Evolutionary conservation across 2,329 filamentous ascomycete genomes (phyloP), one percentile per base, ranked within the genome.

Genomic region (Mariannaea elegans): DNA sequence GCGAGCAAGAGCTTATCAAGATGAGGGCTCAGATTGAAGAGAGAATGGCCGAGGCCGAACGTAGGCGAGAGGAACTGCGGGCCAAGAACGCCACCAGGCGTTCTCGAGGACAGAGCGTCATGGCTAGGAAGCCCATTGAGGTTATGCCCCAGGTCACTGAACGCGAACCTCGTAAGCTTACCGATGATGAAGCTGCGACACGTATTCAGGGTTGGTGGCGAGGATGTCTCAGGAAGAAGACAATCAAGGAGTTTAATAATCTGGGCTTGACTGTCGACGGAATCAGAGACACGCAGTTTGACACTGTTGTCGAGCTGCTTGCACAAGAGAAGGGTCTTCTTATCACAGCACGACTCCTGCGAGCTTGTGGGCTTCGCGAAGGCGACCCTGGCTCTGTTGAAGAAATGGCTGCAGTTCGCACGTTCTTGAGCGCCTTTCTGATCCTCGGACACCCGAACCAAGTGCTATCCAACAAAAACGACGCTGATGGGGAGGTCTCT

Each of bases 391-490:
- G 86, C 14, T 88, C 87, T 1, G 84, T 90, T 56, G 83, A 85
- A 42, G 87, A 91, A 65, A 90, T 90, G 81, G 87, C 89, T 32
- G 85, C 87, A 14, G 86, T 91, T 38, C 83, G 91, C 67, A 93
- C 89, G 1, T 94, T 94, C 69, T 77, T 95, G 55, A 93, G 90
- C 71, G 90, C 92, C 5, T 94, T 90, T 72, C 81, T 95, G 53
- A 93, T 94, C 61, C 79, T 93, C 23, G 91, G 90, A 1, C 92
- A 94, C 73, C 91, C 92, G 1, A 87, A 88, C 1, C 88, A 92
- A 66, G 91, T 94, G 1, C 84, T 95, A 31, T 91, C 86, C 75
- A 91, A 88, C 73, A 91, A 92, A 71, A 87, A 89, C 48, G 88
- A 89, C 50, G 81, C 78, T 47, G 79, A 80, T 64, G 76, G 87